These are phyloP conservation scores for Saccharomycopsis amapae DNA, from an alignment of 805 yeast species.

Conservation along the genomic window DNA sequence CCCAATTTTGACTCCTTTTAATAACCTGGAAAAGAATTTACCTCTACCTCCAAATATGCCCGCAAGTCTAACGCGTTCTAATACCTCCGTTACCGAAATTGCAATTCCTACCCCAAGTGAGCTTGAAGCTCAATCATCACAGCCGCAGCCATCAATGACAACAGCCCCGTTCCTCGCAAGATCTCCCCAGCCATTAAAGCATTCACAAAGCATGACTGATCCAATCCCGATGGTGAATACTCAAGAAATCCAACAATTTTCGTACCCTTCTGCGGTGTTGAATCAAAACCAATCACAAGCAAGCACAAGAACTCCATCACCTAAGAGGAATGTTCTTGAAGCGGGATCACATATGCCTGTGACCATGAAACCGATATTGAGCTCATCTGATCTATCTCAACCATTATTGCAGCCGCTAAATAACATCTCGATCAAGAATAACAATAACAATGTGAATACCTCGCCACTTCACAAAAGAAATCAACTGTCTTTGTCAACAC, in stretches of 20 bases:
- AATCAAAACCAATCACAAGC: background rate
- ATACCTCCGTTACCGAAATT: slow-evolving; percentile 31
- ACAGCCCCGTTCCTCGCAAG: slow-evolving; percentile 2
- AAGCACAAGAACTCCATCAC: slow-evolving; percentile 10
- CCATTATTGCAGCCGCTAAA: slow-evolving; percentile 7
- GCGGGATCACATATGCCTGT: slow-evolving; percentile 18
- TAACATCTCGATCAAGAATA: background rate
- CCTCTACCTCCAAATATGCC: slow-evolving; percentile 22
- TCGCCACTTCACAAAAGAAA: background rate
- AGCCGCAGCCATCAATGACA: slow-evolving; percentile 9
- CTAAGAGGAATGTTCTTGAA: slow-evolving; percentile 1
- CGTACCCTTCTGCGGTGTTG: background rate
- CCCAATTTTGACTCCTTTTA: slow-evolving; percentile 20
- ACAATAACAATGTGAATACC: background rate
- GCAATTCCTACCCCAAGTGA: slow-evolving; percentile 68
- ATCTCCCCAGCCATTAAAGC: slow-evolving; percentile 8
- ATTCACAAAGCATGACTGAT: slow-evolving; percentile 4
- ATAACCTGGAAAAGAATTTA: slow-evolving; percentile 15
- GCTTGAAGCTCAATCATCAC: slow-evolving; percentile 23
- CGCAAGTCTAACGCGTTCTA: slow-evolving; percentile 12
- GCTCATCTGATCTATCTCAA: background rate
- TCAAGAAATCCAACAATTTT: background rate
- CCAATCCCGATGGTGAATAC: slow-evolving; percentile 1
- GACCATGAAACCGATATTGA: slow-evolving; percentile 23
- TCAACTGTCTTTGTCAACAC: background rate